These are phyloP conservation scores for Trichoderma arundinaceum DNA, from an alignment of 2,329 filamentous ascomycete species.

Conservation along the genomic window DNA sequence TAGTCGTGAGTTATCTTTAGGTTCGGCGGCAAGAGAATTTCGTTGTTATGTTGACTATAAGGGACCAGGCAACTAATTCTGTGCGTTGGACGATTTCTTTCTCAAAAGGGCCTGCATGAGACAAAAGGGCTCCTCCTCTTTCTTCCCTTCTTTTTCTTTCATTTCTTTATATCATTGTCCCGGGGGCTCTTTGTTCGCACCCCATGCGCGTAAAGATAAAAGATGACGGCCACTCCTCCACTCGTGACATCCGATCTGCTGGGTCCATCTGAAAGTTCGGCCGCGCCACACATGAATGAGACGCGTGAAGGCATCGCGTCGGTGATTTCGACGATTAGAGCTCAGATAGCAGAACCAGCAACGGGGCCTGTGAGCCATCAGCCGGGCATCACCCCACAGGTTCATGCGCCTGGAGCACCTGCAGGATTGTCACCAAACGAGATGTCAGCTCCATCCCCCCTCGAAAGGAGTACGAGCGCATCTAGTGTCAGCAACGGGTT, in stretches of 20 bases:
- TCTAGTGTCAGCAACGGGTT: slow-evolving; percentile 8
- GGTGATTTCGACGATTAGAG: slow-evolving; percentile 3
- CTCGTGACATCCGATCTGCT: slow-evolving; percentile 14
- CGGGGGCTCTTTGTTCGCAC: neutral
- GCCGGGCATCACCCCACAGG: slow-evolving; percentile 1
- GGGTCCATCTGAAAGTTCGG: neutral
- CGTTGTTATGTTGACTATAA: neutral
- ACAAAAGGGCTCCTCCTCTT: neutral
- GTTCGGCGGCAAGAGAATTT: neutral
- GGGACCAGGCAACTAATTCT: neutral
- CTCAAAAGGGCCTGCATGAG: neutral
- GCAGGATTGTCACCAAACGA: slow-evolving; percentile 1
- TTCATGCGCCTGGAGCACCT: neutral
- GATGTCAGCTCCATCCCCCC: neutral
- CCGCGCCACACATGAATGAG: slow-evolving; percentile 1
- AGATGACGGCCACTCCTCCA: slow-evolving; percentile 15
- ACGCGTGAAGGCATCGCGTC: slow-evolving; percentile 29
- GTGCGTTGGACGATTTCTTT: slow-evolving; percentile 12
- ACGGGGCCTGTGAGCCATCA: slow-evolving; percentile 8
- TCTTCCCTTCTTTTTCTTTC: neutral
- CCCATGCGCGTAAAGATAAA: neutral
- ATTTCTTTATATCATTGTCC: neutral
- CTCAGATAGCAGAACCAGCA: slow-evolving; percentile 1
- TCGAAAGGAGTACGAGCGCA: neutral
- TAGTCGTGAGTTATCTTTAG: slow-evolving; percentile 4